Percentiles rank a stretch among this genome's conserved stretches.
These are phyloP conservation scores for Globisporangium mamillatum DNA, from an alignment of 352 stramenopile genomes.

Conservation along the genomic window DNA sequence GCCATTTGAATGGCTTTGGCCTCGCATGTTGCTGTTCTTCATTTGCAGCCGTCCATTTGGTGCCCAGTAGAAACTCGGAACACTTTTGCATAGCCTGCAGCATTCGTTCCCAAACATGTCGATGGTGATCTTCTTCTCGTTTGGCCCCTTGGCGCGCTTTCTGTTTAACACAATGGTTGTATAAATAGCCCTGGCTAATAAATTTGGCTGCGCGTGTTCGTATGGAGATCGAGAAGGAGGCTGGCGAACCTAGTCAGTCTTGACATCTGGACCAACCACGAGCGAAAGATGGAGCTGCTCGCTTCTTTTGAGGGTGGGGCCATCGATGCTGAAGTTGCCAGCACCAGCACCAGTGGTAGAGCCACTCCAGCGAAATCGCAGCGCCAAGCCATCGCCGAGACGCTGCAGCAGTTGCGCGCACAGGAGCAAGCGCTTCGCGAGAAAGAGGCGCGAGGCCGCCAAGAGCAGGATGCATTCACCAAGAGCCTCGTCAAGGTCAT, in stretches of 20 bases:
- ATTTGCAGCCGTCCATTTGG: too few species aligned
- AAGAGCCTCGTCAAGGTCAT: constrained; percentile 49
- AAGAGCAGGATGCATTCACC: constrained; percentile 34
- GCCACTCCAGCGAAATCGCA: not conserved
- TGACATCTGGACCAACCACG: not conserved
- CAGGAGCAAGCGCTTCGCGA: constrained; percentile 18
- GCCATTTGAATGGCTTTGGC: too few species aligned
- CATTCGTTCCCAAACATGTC: too few species aligned
- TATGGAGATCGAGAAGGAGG: too few species aligned
- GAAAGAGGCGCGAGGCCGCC: constrained; percentile 16
- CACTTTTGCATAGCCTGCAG: too few species aligned
- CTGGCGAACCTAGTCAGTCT: too few species aligned
- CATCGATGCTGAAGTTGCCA: not conserved
- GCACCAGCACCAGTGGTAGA: not conserved
- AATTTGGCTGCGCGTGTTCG: not conserved
- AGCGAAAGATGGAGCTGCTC: not conserved
- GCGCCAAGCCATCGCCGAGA: constrained; percentile 31
- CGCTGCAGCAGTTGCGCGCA: constrained; percentile 26
- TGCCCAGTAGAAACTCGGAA: too few species aligned
- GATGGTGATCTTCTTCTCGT: too few species aligned
- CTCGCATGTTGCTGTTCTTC: too few species aligned
- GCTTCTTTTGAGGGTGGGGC: not conserved
- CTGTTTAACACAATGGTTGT: too few species aligned
- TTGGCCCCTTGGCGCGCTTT: too few species aligned
- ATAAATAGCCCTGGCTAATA: too few species aligned